Base-by-base conservation (phyloP, 202 grass and related monocot species). In the Schoenoplectus tabernaemontani region DNA sequence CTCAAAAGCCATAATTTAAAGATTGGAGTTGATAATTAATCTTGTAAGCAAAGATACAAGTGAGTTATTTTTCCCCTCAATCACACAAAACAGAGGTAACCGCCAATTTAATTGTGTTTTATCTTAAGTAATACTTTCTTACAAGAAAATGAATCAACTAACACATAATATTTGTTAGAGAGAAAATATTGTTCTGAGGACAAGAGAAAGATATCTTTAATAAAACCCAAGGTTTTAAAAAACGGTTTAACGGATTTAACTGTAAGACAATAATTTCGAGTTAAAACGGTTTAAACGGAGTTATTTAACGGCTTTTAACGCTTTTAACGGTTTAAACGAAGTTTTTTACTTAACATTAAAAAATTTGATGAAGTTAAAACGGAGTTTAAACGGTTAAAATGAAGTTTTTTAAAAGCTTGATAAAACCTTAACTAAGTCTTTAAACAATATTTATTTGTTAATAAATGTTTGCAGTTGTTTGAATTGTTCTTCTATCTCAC, bases 401-500 rank as follows among this genome's bases (percentile, higher is more conserved):
- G n/a, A n/a, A n/a, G n/a, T n/a, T n/a, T n/a, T n/a, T n/a, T n/a
- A n/a, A n/a, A n/a, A n/a, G n/a, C n/a, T n/a, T n/a, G n/a, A n/a
- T n/a, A n/a, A n/a, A n/a, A n/a, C n/a, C n/a, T n/a, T 50, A 46
- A 78, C 76, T n/a, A 78, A 64, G 15, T 50, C 7, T 78, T 64
- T 13, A 64, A 63, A 46, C 20, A 42, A 79, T 62, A 64, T 47
- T 79, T 46, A 48, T 12, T 64, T n/a, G 16, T 30, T 46, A 80
- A 46, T 32, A 34, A 65, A 64, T 48, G 4, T n/a, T 12, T 48
- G 54, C 7, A 19, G 77, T 65, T 80, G 41, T 59, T 64, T 62
- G 15, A 65, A 47, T 64, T 78, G 59, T 44, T 63, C 33, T 64
- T 64, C 24, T 64, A n/a, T 79, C 77, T 64, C 77, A 79, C 77